Evolutionary conservation across 495 filamentous ascomycete species (phyloP).

Genomic region (Penicillium bovifimosum): DNA sequence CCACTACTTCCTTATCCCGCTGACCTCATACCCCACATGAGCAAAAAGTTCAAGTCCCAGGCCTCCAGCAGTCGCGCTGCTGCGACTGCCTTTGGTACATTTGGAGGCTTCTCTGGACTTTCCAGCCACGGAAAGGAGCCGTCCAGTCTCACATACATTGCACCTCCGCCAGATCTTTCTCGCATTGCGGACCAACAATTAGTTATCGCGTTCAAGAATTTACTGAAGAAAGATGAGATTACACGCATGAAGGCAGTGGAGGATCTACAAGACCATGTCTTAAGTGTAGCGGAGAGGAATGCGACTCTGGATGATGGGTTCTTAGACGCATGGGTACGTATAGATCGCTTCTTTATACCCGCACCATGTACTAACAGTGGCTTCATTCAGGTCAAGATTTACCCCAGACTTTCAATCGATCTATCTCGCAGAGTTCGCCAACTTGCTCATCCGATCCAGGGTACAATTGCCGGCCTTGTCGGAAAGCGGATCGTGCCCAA

Average conservation of each 20-base stretch:
- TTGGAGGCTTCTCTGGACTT: constrained; percentile 46
- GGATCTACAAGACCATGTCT: constrained; percentile 65
- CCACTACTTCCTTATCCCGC: constrained; percentile 24
- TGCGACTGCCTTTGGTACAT: constrained; percentile 42
- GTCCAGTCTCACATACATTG: constrained; percentile 73
- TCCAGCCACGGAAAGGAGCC: constrained; percentile 39
- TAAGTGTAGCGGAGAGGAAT: constrained; percentile 37
- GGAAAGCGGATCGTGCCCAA: constrained; percentile 76
- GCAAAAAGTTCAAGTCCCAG: constrained; percentile 65
- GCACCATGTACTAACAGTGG: constrained; percentile 14
- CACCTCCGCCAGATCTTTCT: constrained; percentile 78
- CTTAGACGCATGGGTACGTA: constrained; percentile 80
- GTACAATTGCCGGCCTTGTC: constrained; percentile 61
- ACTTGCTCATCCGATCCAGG: constrained; percentile 68
- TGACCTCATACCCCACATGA: constrained; percentile 50
- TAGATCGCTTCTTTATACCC: constrained; percentile 12
- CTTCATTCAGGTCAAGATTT: constrained; percentile 63
- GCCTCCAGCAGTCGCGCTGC: constrained; percentile 67
- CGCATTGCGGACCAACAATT: constrained; percentile 71
- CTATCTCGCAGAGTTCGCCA: constrained; percentile 82
- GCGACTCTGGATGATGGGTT: constrained; percentile 67
- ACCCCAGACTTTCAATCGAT: constrained; percentile 83
- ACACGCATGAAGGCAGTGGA: constrained; percentile 93
- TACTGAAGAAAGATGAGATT: constrained; percentile 85
- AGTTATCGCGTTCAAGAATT: constrained; percentile 83